A percentile compares a stretch with the other conserved stretches of the same genome.
phyloP scores from a whole-genome alignment of 129 eudicot species.

The sunflower (Helianthus annuus) region HanXRQr2.0-SUNRISE NC_035436.2:164171975-164172474 shows the following conservation, averaged over 20 bases:
- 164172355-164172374: too few relatives aligned
- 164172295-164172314: constrained; percentile 19
- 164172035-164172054: background rate
- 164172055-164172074: background rate
- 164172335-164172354: constrained; percentile 6
- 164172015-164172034: background rate
- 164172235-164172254: constrained; percentile 35
- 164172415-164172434: background rate
- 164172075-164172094: background rate
- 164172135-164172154: constrained; percentile 11
- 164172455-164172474: too few relatives aligned
- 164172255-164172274: constrained; percentile 30
- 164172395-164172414: background rate
- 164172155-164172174: constrained; percentile 35
- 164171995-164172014: background rate
- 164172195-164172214: constrained; percentile 23
- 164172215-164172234: constrained; percentile 24
- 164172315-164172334: constrained; percentile 14
- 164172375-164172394: background rate
- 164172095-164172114: background rate
- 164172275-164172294: constrained; percentile 27
- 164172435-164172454: too few relatives aligned
- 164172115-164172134: background rate
- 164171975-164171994: background rate
- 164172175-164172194: constrained; percentile 27